Evolutionary conservation across 768 basidiomycete species (phyloP).

Genomic region (Boletus sensibilis): DNA sequence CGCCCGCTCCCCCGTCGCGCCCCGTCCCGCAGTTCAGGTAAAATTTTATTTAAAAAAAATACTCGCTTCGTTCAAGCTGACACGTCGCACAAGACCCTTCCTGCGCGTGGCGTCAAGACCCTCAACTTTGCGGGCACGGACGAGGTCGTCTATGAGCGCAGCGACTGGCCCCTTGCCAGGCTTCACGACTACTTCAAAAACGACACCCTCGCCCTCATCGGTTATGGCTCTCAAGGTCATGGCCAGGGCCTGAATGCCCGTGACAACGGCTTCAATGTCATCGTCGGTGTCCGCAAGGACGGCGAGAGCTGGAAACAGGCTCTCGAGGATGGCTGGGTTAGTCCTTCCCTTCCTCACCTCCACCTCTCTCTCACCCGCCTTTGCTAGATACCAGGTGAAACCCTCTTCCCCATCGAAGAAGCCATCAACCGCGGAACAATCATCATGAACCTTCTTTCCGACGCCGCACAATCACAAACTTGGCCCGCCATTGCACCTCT

Average conservation of each 20-base stretch:
- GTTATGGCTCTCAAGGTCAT: conserved; percentile 98
- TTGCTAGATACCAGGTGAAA: conserved; percentile 86
- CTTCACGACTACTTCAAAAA: conserved; percentile 99
- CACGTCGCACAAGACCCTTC: conserved; percentile 34
- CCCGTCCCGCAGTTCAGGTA: conserved; percentile 26
- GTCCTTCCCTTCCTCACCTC: conserved; percentile 21
- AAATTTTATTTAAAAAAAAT: conserved; percentile 38
- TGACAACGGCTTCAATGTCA: conserved; percentile 98
- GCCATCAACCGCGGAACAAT: conserved; percentile 94
- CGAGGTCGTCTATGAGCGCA: conserved; percentile 92
- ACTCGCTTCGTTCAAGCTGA: conserved; percentile 2
- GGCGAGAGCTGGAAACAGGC: conserved; percentile 98
- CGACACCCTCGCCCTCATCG: conserved; percentile 98
- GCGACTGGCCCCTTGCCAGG: conserved; percentile 97
- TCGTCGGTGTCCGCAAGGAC: conserved; percentile 95
- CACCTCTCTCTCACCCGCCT: neutral
- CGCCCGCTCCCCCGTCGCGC: conserved; percentile 40
- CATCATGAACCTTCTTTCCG: conserved; percentile 99
- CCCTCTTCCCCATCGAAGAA: conserved; percentile 97
- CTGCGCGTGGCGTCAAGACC: conserved; percentile 84
- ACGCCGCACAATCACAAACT: conserved; percentile 97
- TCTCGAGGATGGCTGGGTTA: conserved; percentile 91
- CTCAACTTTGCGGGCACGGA: conserved; percentile 95
- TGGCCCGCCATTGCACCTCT: conserved; percentile 89
- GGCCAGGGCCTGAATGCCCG: conserved; percentile 98